Base-by-base conservation (phyloP, 164 flowering plant genomes). In the Litsea cubeba region DNA sequence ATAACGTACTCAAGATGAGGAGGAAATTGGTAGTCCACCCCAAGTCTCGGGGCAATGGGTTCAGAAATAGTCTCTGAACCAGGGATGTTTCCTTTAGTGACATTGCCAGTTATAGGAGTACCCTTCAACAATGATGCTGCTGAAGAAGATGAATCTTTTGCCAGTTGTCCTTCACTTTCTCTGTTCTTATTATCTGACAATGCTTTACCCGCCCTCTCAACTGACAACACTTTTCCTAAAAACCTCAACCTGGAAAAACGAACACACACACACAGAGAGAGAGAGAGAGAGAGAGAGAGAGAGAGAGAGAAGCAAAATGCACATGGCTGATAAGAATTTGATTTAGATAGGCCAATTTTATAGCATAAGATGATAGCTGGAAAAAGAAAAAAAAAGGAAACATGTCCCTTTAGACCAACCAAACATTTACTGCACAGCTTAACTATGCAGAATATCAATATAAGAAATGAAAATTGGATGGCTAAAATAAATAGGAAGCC, bases 1-100 rank as follows among this genome's bases (percentile, higher is more conserved):
- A 73, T 8, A 32, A 71, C 97, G 51, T 87, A 96, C 99, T 94
- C 94, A 73, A 96, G 94, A 74, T 88, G 90, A 67, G 97, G 97
- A 78, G 99, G 97, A 87, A 96, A 96, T 50, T 95, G 94, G 75
- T 92, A 92, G 72, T 96, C 91, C 17, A 96, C 87, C 26, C 99
- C 97, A 82, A 94, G 95, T 74, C 81, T 91, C 46, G 90, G 76
- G 79, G 97, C 97, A 77, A 96, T 92, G 1, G 99, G 94, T 78
- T 94, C 94, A 65, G 79, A 73, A 73, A 69, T 71, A 70, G 76
- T 79, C 23, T 65, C 23, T 30, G 77, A 72, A 22, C 85, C 76
- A 25, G 77, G 54, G 70, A 74, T 82, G 46, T 81, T 63, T 71
- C 77, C 81, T 77, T 80, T 79, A 72, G 51, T 18, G 2, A 62